Conservation (phyloP, 1,284 basidiomycete genomes). For the Thecaphora frezii region DNA sequence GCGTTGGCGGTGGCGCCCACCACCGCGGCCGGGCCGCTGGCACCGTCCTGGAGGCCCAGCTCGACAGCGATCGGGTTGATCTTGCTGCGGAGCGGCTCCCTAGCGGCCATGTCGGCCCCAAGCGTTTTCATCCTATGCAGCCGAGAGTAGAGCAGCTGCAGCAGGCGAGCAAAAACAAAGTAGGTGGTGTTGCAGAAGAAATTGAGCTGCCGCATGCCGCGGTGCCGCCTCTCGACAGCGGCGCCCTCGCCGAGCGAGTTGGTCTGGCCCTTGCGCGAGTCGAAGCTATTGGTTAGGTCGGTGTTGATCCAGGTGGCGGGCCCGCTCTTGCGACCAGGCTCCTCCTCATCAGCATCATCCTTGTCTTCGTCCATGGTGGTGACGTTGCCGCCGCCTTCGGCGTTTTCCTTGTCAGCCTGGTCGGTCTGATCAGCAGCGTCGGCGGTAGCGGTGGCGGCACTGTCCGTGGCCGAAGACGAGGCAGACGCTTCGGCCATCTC, state of each 20-base stretch:
- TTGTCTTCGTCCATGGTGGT: conserved; percentile 7
- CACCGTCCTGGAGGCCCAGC: conserved; percentile 69
- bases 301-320: conserved; percentile 63
- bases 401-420: conserved; percentile 6
- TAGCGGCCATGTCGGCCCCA: conserved; percentile 63
- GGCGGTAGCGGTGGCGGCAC: neutral
- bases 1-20: conserved; percentile 37
- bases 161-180: conserved; percentile 81
- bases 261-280: conserved; percentile 37
- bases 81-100: conserved; percentile 55
- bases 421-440: conserved; percentile 6
- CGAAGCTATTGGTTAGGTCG: conserved; percentile 53
- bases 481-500: conserved; percentile 38
- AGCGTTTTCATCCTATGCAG: conserved; percentile 73
- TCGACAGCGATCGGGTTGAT: conserved; percentile 65
- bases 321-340: conserved; percentile 23
- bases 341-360: conserved; percentile 12
- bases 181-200: conserved; percentile 93
- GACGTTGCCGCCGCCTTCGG: neutral
- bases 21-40: conserved; percentile 60
- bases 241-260: conserved; percentile 21
- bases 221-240: conserved; percentile 19
- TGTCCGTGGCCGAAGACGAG: conserved; percentile 5
- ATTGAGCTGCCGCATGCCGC: conserved; percentile 58
- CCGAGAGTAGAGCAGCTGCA: conserved; percentile 82